Evolutionary conservation across 495 filamentous ascomycete genomes (phyloP).

Genomic region (Barbatosphaeria neglecta): DNA sequence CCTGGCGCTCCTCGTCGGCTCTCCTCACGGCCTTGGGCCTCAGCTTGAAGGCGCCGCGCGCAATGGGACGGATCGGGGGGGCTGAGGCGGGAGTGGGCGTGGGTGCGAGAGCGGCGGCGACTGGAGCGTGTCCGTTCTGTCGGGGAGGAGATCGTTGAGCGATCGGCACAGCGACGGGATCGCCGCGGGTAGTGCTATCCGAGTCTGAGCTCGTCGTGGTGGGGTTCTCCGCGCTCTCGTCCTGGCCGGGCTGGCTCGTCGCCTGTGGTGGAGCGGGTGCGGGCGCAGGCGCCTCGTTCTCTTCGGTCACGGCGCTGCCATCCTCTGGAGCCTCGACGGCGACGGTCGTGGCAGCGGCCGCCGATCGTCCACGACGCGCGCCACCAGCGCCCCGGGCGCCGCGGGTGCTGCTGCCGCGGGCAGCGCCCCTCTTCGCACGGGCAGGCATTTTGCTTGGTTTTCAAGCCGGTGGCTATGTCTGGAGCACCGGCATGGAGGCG

Average conservation of each 20-base stretch:
- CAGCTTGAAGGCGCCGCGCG: slow-evolving; percentile 13
- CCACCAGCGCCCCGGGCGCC: slow-evolving; percentile 3
- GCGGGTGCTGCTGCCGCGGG: slow-evolving; percentile 5
- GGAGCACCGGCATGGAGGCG: slow-evolving; percentile 1
- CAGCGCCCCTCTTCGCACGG: neutral
- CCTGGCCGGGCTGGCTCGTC: no score
- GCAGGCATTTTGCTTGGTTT: slow-evolving; percentile 1
- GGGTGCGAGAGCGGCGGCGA: slow-evolving; percentile 1
- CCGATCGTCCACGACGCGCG: neutral
- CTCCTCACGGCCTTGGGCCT: slow-evolving; percentile 31
- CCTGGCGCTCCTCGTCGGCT: slow-evolving; percentile 28
- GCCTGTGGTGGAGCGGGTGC: neutral
- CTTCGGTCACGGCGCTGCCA: neutral
- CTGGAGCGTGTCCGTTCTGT: slow-evolving; percentile 1
- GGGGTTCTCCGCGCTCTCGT: no score
- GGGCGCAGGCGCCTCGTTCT: no score
- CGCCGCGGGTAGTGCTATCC: neutral
- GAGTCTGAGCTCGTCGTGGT: neutral
- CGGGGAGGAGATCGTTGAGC: neutral
- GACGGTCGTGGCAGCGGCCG: neutral
- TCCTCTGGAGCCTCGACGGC: neutral
- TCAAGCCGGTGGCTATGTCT: neutral
- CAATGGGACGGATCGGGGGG: neutral
- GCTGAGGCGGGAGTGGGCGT: slow-evolving; percentile 1
- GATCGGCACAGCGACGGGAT: neutral